Percentiles rank a stretch among this genome's conserved stretches.
Conservation (phyloP, 23 red algal genomes). For the Chondrus crispus region DNA sequence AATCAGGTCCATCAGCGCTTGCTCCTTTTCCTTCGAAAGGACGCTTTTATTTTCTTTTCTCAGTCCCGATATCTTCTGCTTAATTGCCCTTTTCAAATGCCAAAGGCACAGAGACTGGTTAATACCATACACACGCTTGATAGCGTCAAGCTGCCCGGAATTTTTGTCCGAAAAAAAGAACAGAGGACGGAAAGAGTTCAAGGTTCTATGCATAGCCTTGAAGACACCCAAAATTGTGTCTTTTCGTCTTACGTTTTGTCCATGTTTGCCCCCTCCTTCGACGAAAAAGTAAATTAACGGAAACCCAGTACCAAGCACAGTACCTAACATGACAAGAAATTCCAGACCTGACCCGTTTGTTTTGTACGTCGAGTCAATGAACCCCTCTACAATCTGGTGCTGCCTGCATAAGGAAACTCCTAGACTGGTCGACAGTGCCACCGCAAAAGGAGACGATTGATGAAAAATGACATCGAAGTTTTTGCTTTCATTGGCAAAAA, state of each 20-base stretch:
- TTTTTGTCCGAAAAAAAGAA: slow-evolving; percentile 19
- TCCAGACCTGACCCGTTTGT: background rate
- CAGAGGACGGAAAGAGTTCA: background rate
- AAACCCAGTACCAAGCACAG: background rate
- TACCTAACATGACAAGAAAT: background rate
- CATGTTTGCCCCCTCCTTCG: too few species aligned
- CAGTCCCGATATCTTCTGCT: background rate
- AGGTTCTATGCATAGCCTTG: background rate
- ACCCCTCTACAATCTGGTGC: background rate
- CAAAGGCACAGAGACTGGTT: background rate
- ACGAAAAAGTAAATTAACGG: background rate
- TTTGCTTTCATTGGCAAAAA: too few species aligned
- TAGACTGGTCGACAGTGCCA: too few species aligned
- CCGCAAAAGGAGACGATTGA: too few species aligned
- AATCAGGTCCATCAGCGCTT: too few species aligned
- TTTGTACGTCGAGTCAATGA: background rate
- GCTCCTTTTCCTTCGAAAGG: too few species aligned
- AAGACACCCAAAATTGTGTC: too few species aligned
- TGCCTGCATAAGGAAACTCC: too few species aligned
- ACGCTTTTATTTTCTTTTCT: too few species aligned
- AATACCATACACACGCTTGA: background rate
- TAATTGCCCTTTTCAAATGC: background rate
- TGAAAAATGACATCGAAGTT: too few species aligned
- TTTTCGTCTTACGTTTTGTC: too few species aligned
- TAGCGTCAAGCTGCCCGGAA: background rate